A percentile compares a stretch with the other conserved stretches of the same genome.
These are phyloP conservation scores for Epichloe hybrida DNA, from an alignment of 2,329 filamentous ascomycete genomes.

Conservation along the genomic window DNA sequence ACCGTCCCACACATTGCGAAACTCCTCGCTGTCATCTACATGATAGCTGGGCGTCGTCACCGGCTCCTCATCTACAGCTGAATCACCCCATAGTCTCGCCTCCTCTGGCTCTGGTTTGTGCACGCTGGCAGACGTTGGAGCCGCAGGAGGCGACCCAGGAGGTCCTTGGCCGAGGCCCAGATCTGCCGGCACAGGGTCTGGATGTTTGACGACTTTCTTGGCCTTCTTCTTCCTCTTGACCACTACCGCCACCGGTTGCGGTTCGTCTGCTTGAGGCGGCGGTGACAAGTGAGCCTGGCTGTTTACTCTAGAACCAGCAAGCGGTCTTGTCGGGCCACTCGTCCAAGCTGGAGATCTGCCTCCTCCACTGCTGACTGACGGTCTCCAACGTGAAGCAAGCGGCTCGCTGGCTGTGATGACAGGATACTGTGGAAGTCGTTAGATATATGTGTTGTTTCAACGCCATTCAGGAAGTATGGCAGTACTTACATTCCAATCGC, in stretches of 20 bases:
- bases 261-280: slow-evolving; percentile 9
- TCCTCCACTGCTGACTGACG: slow-evolving; percentile 18
- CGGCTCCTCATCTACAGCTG: slow-evolving; percentile 6
- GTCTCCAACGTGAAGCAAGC: slow-evolving; percentile 49
- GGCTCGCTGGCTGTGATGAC: slow-evolving; percentile 75
- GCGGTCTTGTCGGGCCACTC: slow-evolving; percentile 11
- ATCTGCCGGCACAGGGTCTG: slow-evolving; percentile 17
- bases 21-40: slow-evolving; percentile 28
- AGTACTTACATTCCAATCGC: slow-evolving; percentile 80
- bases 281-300: background rate
- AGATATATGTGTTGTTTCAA: slow-evolving; percentile 8
- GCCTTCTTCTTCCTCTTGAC: slow-evolving; percentile 26
- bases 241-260: slow-evolving; percentile 18
- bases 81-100: slow-evolving; percentile 4
- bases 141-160: slow-evolving; percentile 1
- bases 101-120: slow-evolving; percentile 8
- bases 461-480: background rate
- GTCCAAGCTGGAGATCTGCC: slow-evolving; percentile 14
- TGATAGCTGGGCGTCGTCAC: slow-evolving; percentile 12
- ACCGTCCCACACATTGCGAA: slow-evolving; percentile 30
- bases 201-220: slow-evolving; percentile 22
- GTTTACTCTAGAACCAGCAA: slow-evolving; percentile 5
- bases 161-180: slow-evolving; percentile 15
- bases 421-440: slow-evolving; percentile 52
- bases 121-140: background rate